Base-by-base conservation (phyloP, 2,329 filamentous ascomycete species). In the Cryphonectria japonica region DNA sequence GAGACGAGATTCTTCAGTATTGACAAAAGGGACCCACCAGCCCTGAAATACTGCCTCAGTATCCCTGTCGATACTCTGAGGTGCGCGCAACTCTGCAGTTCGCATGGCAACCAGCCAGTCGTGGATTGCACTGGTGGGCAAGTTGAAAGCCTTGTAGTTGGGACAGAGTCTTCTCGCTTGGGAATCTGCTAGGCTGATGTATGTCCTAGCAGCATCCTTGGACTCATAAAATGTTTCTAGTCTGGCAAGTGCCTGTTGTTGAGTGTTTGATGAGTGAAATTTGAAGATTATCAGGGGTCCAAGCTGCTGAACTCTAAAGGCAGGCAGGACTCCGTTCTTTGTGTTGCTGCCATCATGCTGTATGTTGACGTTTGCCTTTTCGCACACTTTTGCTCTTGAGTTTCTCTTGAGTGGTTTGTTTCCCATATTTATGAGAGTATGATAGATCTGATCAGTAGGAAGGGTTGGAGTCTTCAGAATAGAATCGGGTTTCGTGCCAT, bases 231-330 rank as follows among this genome's bases (percentile, higher is more conserved):
- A 67, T 19, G 66, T 6, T 46, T 60, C 66, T 19, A 50, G 8
- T 8, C 66, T 57, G 37, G 66, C 66, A 16, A 67, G 22, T n/a
- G 66, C 66, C 57, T 67, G 66, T 26, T 67, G 66, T n/a, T 60
- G 66, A n/a, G 37, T 0, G 2, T 60, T 29, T 19, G 37, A 26
- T 13, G 54, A 22, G 2, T 9, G n/a, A 19, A 67, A 67, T 11
- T 16, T 39, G 54, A 67, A 2, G 41, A 67, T 39, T 16, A 67
- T 50, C n/a, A 67, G 14, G 2, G 75, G 63, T 77, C 78, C 43
- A 66, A 81, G 34, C 71, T 80, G 50, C 70, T 80, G 54, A 79
- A 80, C 68, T 76, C 7, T n/a, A 26, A 67, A 67, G 8, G 59
- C 64, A 32, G 50, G 9, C 9, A 46, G 1, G n/a, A n/a, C 19